Evolutionary conservation across 495 filamentous ascomycete genomes (phyloP).

Genomic region (Penicillium egyptiacum): DNA sequence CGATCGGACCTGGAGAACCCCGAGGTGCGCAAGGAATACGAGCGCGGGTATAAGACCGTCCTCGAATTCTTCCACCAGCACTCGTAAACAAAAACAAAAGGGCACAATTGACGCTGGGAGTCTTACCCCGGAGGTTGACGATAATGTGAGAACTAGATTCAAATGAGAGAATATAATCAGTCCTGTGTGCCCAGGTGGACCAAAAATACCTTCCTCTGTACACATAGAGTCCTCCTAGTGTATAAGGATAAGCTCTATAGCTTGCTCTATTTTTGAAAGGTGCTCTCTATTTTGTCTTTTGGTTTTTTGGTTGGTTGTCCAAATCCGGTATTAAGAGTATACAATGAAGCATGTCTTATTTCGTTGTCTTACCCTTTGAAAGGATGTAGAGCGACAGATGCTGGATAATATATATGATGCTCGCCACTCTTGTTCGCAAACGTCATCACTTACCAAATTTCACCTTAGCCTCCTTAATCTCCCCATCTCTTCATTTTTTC

Average conservation of each 20-base stretch:
- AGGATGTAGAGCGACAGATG: background rate
- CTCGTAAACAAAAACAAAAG: constrained; percentile 48
- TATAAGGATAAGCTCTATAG: background rate
- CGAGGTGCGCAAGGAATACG: constrained; percentile 72
- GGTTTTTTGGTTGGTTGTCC: background rate
- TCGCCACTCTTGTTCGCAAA: background rate
- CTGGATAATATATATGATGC: background rate
- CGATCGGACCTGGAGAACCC: constrained; percentile 65
- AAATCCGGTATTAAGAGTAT: background rate
- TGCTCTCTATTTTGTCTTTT: too few relatives aligned
- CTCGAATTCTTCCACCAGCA: constrained; percentile 75
- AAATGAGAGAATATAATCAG: background rate
- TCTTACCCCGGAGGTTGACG: background rate
- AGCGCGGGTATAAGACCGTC: constrained; percentile 72
- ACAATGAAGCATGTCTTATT: background rate
- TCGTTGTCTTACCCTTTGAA: background rate
- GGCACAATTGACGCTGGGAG: background rate
- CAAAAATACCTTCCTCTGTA: background rate
- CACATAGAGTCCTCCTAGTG: background rate
- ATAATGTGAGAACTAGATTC: background rate
- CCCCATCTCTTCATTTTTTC: background rate
- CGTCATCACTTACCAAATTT: constrained; percentile 1
- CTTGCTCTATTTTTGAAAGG: too few relatives aligned
- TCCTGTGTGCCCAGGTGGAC: background rate
- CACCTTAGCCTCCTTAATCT: background rate